A percentile compares a stretch with the other conserved stretches of the same genome.
Conservation (phyloP, 768 basidiomycete species). For the Pleurotus citrinopileatus region DNA sequence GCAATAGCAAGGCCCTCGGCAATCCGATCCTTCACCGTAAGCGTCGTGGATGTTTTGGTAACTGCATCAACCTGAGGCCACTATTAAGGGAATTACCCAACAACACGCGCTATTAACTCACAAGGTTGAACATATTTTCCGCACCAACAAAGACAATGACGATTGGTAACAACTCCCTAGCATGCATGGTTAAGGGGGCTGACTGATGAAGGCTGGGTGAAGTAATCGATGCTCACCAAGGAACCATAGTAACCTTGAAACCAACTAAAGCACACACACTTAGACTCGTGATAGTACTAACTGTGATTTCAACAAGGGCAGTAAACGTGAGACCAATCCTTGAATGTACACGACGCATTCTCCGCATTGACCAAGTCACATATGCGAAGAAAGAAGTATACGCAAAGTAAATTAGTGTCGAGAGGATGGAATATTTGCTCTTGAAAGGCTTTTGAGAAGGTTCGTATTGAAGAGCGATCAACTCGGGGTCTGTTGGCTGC, state of each 20-base stretch:
- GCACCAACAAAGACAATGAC: constrained; percentile 94
- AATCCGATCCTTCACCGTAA: constrained; percentile 89
- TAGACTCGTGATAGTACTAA: constrained; percentile 91
- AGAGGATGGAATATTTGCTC: constrained; percentile 55
- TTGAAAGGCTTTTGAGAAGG: constrained; percentile 36
- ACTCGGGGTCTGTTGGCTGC: constrained; percentile 47
- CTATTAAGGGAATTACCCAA: background rate
- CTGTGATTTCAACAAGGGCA: constrained; percentile 86
- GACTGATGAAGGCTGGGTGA: background rate
- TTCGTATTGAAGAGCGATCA: constrained; percentile 42
- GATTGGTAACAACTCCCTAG: constrained; percentile 85
- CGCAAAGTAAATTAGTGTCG: constrained; percentile 69
- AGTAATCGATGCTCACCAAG: constrained; percentile 59
- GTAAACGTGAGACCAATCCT: constrained; percentile 91
- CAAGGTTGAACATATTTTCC: constrained; percentile 96
- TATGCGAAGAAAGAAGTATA: constrained; percentile 76
- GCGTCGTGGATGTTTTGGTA: constrained; percentile 76
- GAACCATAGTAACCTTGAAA: constrained; percentile 86
- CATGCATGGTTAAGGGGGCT: constrained; percentile 10
- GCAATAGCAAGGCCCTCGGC: constrained; percentile 86
- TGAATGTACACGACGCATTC: constrained; percentile 85
- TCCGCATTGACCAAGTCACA: constrained; percentile 71
- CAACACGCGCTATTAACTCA: constrained; percentile 40
- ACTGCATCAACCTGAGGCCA: constrained; percentile 74
- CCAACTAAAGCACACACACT: constrained; percentile 91